These are phyloP conservation scores for Leptoxyphium fumago DNA, from an alignment of 2,329 filamentous ascomycete genomes.

Conservation along the genomic window DNA sequence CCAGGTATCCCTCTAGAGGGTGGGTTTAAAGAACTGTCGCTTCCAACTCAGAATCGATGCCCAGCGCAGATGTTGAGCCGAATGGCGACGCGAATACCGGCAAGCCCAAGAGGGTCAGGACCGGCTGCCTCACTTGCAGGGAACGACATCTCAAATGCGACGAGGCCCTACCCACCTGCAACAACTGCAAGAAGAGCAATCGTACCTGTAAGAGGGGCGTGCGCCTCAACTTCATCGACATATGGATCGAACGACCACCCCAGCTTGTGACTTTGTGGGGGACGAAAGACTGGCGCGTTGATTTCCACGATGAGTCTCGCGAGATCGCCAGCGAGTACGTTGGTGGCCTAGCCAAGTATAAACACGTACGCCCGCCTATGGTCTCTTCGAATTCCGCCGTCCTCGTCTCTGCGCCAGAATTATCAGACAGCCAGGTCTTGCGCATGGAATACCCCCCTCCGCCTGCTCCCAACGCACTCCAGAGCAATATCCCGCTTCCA, in stretches of 20 bases:
- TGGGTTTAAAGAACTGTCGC: conserved; percentile 4
- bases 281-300: conserved; percentile 53
- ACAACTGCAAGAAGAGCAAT: conserved; percentile 81
- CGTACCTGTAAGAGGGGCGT: conserved; percentile 74
- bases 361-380: conserved; percentile 32
- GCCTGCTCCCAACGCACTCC: conserved; percentile 16
- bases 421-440: conserved; percentile 1
- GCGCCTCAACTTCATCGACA: conserved; percentile 82
- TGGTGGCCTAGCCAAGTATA: conserved; percentile 61
- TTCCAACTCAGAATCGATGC: conserved; percentile 8
- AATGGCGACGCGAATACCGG: conserved; percentile 20
- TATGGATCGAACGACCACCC: conserved; percentile 54
- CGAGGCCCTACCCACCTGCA: conserved; percentile 49
- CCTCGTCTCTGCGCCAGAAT: conserved; percentile 1
- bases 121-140: conserved; percentile 79
- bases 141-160: conserved; percentile 87
- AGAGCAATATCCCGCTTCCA: conserved; percentile 35
- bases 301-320: conserved; percentile 78
- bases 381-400: conserved; percentile 6
- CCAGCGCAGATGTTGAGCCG: conserved; percentile 17
- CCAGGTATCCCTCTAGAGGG: too few species aligned
- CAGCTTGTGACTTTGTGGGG: conserved; percentile 36
- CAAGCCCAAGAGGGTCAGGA: conserved; percentile 76
- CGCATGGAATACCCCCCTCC: conserved; percentile 17
- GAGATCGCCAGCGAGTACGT: conserved; percentile 82